Evolutionary conservation across 2,329 filamentous ascomycete genomes (phyloP), one percentile per base, ranked within the genome.

Genomic region (Aspergillus puulaauensis): DNA sequence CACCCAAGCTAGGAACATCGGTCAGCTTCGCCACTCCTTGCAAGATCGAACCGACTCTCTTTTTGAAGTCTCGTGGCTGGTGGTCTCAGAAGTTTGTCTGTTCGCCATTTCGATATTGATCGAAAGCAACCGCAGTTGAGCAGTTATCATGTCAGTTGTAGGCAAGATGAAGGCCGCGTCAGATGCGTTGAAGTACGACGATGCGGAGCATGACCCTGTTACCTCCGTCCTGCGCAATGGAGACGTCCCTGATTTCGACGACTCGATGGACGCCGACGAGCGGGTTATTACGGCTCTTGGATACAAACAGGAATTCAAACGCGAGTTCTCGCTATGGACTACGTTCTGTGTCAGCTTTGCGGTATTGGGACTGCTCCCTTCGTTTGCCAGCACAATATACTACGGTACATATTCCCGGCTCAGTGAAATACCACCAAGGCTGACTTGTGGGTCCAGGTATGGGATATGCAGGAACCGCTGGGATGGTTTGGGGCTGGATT

Each of bases 401-500:
- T 91, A 90, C 80, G 88, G 88, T 63, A 84, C 86, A 75, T 61
- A 40, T 33, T 15, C 33, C 19, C 39, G 12, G 40, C 27, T 44
- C 43, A 11, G 6, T 5, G 31, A 35, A 53, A 19, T 33, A 45
- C 8, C 21, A 15, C 27, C n/a, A 56, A 6, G 39, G 50, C 58
- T 62, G 40, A 62, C 57, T 46, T 35, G 17, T 14, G 52, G 35
- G 35, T 43, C 12, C 8, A 54, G 76, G 77, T 55, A 77, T 79
- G 79, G 82, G 82, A 39, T 84, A 84, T 69, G 80, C 80, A 21
- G 80, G 83, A 4, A 83, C 81, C 0, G 82, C 79, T 58, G 86
- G 86, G 23, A 89, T 90, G 86, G 86, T 86, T 2, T 91, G 88
- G 88, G 89, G 88, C 5, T 91, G 89, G 88, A 74, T 90, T 27